Percentiles rank a stretch among this genome's conserved stretches.
phyloP scores from a whole-genome alignment of 495 filamentous ascomycete species.

The Aspergillus leporis region DNA sequence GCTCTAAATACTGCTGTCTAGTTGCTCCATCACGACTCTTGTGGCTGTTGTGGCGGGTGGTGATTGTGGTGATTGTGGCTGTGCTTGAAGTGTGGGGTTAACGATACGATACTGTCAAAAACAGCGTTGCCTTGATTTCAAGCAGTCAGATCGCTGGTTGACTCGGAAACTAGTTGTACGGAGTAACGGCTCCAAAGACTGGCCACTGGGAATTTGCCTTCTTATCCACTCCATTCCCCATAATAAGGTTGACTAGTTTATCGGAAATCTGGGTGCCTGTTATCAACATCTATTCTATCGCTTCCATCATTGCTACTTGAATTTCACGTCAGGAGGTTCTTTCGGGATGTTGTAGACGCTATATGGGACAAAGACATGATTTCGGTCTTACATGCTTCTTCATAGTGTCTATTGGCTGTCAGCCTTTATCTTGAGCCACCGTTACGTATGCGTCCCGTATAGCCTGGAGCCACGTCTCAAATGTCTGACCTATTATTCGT shows the following conservation, averaged over 20 bases:
- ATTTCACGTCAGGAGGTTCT: not conserved
- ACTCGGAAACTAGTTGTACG: not conserved
- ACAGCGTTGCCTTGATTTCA: not conserved
- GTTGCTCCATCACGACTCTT: too few relatives aligned
- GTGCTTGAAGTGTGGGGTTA: not conserved
- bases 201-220: constrained; percentile 3
- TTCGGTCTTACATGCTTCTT: not conserved
- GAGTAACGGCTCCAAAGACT: not conserved
- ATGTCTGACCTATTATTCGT: constrained; percentile 12
- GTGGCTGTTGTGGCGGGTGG: too few relatives aligned
- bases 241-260: constrained; percentile 4
- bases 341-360: not conserved
- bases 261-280: constrained; percentile 16
- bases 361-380: constrained; percentile 5
- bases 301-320: not conserved
- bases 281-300: not conserved
- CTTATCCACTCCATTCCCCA: constrained; percentile 1
- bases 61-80: constrained; percentile 4
- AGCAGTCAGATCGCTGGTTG: too few relatives aligned
- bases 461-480: constrained; percentile 13
- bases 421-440: constrained; percentile 12
- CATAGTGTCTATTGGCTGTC: constrained; percentile 4
- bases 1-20: too few relatives aligned
- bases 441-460: constrained; percentile 18
- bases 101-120: not conserved